These are phyloP conservation scores for Filobasidium floriforme DNA, from an alignment of 768 basidiomycete species.

Conservation along the genomic window DNA sequence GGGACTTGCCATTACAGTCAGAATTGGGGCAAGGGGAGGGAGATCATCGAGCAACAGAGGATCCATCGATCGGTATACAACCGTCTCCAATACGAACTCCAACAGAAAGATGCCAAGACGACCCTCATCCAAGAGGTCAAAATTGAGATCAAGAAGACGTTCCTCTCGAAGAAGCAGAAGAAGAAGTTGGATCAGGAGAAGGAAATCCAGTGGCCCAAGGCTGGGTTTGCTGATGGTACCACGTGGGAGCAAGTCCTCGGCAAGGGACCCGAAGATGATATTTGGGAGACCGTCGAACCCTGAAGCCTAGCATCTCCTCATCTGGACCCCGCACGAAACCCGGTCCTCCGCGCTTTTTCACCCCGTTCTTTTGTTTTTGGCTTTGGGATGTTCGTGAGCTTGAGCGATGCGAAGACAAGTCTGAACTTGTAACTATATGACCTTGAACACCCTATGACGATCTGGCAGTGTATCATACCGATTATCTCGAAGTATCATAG, in stretches of 20 bases:
- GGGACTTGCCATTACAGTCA: neutral
- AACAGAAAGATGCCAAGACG: neutral
- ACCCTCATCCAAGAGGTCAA: neutral
- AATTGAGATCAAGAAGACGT: slow-evolving; percentile 3
- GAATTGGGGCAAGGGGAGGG: slow-evolving; percentile 11
- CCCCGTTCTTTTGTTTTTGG: no score
- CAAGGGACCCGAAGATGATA: neutral
- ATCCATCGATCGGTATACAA: slow-evolving; percentile 17
- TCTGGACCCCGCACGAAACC: no score
- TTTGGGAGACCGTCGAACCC: slow-evolving; percentile 11
- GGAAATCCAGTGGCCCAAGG: slow-evolving; percentile 1
- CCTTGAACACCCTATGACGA: no score
- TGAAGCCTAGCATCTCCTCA: neutral
- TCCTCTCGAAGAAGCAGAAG: neutral
- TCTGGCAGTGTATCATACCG: no score
- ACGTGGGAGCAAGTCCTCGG: slow-evolving; percentile 11
- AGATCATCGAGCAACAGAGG: slow-evolving; percentile 10
- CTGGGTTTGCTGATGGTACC: slow-evolving; percentile 6
- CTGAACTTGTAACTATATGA: no score
- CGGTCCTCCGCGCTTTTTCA: no score
- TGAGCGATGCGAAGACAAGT: no score
- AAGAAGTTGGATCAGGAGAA: neutral
- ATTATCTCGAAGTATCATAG: no score
- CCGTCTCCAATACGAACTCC: slow-evolving; percentile 8
- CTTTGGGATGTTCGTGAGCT: no score